A percentile compares a stretch with the other conserved stretches of the same genome.
Evolutionary conservation across 495 filamentous ascomycete species (phyloP).

Genomic region (Jackrogersella multiformis): DNA sequence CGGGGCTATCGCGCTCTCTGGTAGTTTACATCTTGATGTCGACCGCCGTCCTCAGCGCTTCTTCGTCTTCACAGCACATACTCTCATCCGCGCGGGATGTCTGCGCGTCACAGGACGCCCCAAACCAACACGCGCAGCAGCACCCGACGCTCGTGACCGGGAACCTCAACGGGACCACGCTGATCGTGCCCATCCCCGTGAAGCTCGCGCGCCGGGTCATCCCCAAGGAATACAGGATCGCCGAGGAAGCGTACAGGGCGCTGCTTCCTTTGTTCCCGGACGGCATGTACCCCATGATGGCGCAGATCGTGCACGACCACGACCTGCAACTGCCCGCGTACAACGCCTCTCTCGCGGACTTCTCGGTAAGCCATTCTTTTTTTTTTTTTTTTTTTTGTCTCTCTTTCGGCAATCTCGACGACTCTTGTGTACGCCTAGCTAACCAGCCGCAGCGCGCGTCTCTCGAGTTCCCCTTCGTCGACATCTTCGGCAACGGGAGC

Average conservation of each 20-base stretch:
- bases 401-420: too few species aligned
- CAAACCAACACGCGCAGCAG: slow-evolving; percentile 48
- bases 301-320: slow-evolving; percentile 57
- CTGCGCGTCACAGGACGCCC: slow-evolving; percentile 49
- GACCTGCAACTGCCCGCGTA: slow-evolving; percentile 51
- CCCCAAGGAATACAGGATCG: slow-evolving; percentile 50
- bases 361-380: slow-evolving; percentile 46
- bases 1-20: background rate
- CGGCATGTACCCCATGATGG: slow-evolving; percentile 56
- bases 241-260: slow-evolving; percentile 50
- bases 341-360: slow-evolving; percentile 52
- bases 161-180: slow-evolving; percentile 53
- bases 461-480: slow-evolving; percentile 58
- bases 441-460: slow-evolving; percentile 49
- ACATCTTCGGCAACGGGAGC: slow-evolving; percentile 48
- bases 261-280: slow-evolving; percentile 52
- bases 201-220: slow-evolving; percentile 47
- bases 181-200: slow-evolving; percentile 54
- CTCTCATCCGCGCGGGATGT: slow-evolving; percentile 28
- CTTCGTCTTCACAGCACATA: slow-evolving; percentile 9
- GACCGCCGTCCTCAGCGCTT: background rate
- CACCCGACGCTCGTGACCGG: slow-evolving; percentile 53
- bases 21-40: background rate
- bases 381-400: too few species aligned
- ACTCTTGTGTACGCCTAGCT: background rate